Base-by-base conservation (phyloP, 139 green algal genomes). In the Picochlorum sp. region DNA sequence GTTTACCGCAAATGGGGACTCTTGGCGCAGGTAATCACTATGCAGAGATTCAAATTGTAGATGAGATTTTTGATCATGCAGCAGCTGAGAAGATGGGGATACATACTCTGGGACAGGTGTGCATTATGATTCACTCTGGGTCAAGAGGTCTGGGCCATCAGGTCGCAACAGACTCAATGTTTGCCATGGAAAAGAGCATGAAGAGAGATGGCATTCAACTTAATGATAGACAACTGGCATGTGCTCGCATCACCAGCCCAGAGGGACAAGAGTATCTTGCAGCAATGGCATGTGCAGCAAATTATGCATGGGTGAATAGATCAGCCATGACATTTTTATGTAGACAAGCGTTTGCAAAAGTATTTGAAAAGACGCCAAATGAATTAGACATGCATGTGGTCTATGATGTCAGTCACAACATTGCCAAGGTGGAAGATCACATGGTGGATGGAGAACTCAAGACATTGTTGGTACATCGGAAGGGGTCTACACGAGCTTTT, bases 321-420 rank as follows among this genome's bases (percentile, higher is more conserved):
- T 81, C 65, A 45, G 78, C 76, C 60, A 95, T 96, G 86, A 94
- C 88, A 23, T 94, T 91, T 72, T 77, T 95, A 16, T 75, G 67
- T 15, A 75, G 87, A 11, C 74, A 89, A 66, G 87, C 87, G 2
- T 94, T 95, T 73, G 81, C 82, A 62, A 92, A 92, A 72, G 58
- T 86, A 57, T 95, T 95, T 63, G 72, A 81, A 44, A 66, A 69
- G 15, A 82, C 79, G 3, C 79, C 86, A 10, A 85, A 92, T 38
- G 86, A 96, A 16, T 62, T 96, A 64, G 89, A 96, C 77, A 96
- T 96, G 89, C 82, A 94, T 37, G 72, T 96, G 3, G 83, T 96
- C 23, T 96, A 96, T 63, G 89, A 96, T 70, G 88, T 96, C 23
- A 79, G 51, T 21, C 89, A 95, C 71, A 96, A 96, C 80, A 94